Evolutionary conservation across 805 yeast genomes (phyloP), one percentile per base, ranked within the genome.

Genomic region (Saturnispora gosingensis): DNA sequence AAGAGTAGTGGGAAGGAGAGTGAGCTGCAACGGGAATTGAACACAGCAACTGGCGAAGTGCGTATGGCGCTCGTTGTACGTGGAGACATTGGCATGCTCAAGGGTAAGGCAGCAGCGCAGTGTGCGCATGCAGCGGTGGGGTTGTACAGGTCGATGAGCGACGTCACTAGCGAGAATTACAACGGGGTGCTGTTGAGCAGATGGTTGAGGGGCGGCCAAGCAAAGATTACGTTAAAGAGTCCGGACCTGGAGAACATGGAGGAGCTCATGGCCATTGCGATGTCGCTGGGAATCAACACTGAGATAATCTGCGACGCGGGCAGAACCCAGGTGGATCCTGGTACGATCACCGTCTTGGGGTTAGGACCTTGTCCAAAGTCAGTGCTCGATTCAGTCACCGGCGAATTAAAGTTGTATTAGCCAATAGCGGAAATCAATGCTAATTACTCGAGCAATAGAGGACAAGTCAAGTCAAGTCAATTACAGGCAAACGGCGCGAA

Each of bases 61-160:
- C 72, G 85, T 60, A 85, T 91, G 96, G 89, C 93, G 0, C 71
- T 93, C 25, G 81, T 89, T 3, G 88, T 93, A 4, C 80, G 99
- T 54, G 85, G 83, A 28, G 99, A 93, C 65, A 71, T 93, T 54
- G 83, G 81, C 43, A 93, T 93, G 98, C 81, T 85, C 32, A 88
- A 88, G 67, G 99, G 99, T 22, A 93, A 93, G 64, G 83, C 87
- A 2, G 97, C 98, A 4, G 99, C 99, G 5, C 99, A 93, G 64
- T 91, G 98, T 67, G 83, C 89, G 38, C 99, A 93, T 70, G 99
- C 99, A n/a, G 95, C 98, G 0, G 74, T 93, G 34, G 90, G 93
- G 0, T 81, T 93, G 59, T 93, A 86, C 68, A 82, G 85, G 61
- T 69, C 80, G 55, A 83, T 85, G 70, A 71, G 78, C 38, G 69